A percentile compares a stretch with the other conserved stretches of the same genome.
phyloP scores from a whole-genome alignment of 148 eudicot genomes.

The Chenopodium quinoa region DNA sequence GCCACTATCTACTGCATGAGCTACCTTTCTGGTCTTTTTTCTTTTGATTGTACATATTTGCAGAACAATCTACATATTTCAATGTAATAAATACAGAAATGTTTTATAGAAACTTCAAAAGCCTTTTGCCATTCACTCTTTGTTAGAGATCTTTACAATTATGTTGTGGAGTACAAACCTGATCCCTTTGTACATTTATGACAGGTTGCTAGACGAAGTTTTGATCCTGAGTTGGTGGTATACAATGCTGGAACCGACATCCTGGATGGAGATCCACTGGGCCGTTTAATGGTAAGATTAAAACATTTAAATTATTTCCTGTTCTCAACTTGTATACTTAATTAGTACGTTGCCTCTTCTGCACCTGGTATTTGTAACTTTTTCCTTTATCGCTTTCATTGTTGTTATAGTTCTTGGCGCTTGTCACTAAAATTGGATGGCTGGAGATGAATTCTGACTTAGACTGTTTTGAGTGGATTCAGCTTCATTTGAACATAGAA shows the following conservation, averaged over 20 bases:
- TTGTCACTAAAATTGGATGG: background rate
- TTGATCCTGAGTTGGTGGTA: constrained; percentile 74
- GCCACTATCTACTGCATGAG: background rate
- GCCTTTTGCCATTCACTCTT: background rate
- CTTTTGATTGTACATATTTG: background rate
- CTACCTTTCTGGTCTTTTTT: background rate
- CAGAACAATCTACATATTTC: background rate
- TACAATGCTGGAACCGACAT: constrained; percentile 98
- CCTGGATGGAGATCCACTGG: constrained; percentile 90
- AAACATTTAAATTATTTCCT: background rate
- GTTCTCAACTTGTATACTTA: background rate
- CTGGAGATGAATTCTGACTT: background rate
- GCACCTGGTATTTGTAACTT: too few relatives aligned
- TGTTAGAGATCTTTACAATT: background rate
- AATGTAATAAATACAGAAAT: too few relatives aligned
- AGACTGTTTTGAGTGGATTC: background rate
- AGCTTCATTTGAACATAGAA: background rate
- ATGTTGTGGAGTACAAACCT: background rate
- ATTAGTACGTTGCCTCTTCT: background rate
- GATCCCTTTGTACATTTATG: constrained; percentile 18
- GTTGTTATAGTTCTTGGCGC: background rate
- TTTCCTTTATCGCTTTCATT: background rate
- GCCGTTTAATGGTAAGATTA: constrained; percentile 61
- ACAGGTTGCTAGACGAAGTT: constrained; percentile 63
- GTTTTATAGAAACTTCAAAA: background rate